Conservation (phyloP, 2,329 filamentous ascomycete species). For the Cladosporium sp. region DNA sequence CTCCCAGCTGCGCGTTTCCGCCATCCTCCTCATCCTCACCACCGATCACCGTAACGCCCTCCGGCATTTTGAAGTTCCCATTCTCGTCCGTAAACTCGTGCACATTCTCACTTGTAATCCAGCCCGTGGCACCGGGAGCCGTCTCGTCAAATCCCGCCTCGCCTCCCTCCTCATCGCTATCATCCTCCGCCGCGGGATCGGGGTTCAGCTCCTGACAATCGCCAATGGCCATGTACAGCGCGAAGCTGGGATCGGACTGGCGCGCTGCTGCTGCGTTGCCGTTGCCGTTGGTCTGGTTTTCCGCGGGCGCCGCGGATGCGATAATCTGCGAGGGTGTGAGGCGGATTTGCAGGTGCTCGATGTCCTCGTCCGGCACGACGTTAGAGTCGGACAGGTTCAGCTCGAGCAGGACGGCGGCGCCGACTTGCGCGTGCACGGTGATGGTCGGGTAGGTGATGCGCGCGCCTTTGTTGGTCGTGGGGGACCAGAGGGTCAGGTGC, state of each 20-base stretch:
- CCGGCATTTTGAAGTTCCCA: slow-evolving; percentile 74
- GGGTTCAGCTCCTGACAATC: slow-evolving; percentile 73
- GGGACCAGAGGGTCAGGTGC: slow-evolving; percentile 62
- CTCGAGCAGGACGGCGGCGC: slow-evolving; percentile 61
- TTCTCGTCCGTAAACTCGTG: slow-evolving; percentile 76
- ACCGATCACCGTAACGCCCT: slow-evolving; percentile 59
- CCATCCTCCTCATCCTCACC: slow-evolving; percentile 33
- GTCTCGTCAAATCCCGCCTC: slow-evolving; percentile 40
- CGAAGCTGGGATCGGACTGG: slow-evolving; percentile 34
- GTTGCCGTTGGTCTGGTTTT: not conserved
- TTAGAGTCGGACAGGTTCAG: slow-evolving; percentile 58
- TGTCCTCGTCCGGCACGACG: slow-evolving; percentile 58
- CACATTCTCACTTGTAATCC: slow-evolving; percentile 92
- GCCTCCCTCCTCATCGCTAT: slow-evolving; percentile 2
- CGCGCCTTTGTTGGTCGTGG: slow-evolving; percentile 54
- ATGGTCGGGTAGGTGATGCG: slow-evolving; percentile 71
- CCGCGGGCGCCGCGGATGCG: not conserved
- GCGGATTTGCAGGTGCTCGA: slow-evolving; percentile 63
- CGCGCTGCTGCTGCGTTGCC: slow-evolving; percentile 6
- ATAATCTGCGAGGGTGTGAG: slow-evolving; percentile 49
- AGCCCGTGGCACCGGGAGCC: slow-evolving; percentile 70
- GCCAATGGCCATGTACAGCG: slow-evolving; percentile 66
- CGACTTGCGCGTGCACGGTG: slow-evolving; percentile 70
- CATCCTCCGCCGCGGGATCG: slow-evolving; percentile 54
- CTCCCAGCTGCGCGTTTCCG: slow-evolving; percentile 27